Conservation (phyloP, 768 basidiomycete species). For the Mycena rosella region DNA sequence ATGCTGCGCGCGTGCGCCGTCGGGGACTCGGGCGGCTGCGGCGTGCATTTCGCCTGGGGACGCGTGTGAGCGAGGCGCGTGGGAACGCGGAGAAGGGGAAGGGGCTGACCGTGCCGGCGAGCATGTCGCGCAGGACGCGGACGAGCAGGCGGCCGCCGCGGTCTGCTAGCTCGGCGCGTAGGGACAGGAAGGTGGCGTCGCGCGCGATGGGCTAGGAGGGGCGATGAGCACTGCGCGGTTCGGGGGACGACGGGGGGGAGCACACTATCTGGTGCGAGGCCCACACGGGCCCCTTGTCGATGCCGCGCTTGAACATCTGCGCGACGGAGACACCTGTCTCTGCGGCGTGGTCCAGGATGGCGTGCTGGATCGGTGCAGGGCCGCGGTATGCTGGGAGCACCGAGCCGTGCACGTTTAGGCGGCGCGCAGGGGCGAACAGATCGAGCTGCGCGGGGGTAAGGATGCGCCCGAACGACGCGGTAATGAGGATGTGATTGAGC, state of each 20-base stretch:
- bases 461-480: constrained; percentile 93
- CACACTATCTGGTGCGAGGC: constrained; percentile 66
- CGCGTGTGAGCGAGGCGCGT: no score
- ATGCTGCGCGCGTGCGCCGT: constrained; percentile 73
- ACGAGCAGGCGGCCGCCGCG: constrained; percentile 81
- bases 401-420: constrained; percentile 93
- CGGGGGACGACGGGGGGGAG: constrained; percentile 15
- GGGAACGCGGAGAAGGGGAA: no score
- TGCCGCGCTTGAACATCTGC: constrained; percentile 80
- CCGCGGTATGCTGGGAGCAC: constrained; percentile 90
- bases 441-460: constrained; percentile 72
- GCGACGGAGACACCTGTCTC: constrained; percentile 87
- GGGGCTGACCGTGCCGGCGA: constrained; percentile 57
- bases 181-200: constrained; percentile 61
- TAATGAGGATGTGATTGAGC: constrained; percentile 73
- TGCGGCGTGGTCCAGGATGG: constrained; percentile 73
- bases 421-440: constrained; percentile 67
- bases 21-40: constrained; percentile 57
- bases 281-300: constrained; percentile 86
- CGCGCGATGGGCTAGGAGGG: constrained; percentile 63
- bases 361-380: constrained; percentile 90
- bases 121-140: constrained; percentile 73
- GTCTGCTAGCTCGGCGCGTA: constrained; percentile 71
- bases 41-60: constrained; percentile 49
- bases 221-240: background rate